A percentile compares a stretch with the other conserved stretches of the same genome.
phyloP scores from a whole-genome alignment of 2,329 filamentous ascomycete species.

The Sphaceloma murrayae region DNA sequence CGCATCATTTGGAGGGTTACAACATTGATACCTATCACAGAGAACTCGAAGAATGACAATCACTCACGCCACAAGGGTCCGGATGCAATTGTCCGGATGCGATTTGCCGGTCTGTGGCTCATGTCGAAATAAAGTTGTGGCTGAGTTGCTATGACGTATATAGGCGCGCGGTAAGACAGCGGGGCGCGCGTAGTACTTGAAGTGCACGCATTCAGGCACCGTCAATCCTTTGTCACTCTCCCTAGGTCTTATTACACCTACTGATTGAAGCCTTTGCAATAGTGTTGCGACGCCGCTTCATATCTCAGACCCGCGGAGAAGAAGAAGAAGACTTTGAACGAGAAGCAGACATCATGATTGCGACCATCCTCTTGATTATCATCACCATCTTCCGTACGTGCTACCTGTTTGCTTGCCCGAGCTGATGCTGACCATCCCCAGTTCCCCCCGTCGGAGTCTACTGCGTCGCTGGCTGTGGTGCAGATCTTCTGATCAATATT shows the following conservation, averaged over 20 bases:
- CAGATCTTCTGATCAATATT: constrained; percentile 41
- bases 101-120: no score
- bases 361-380: constrained; percentile 35
- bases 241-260: not conserved
- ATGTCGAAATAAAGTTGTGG: no score
- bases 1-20: no score
- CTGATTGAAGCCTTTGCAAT: not conserved
- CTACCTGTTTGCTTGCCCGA: not conserved
- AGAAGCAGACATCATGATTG: constrained; percentile 24
- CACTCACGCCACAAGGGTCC: no score
- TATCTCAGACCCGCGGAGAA: not conserved
- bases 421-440: constrained; percentile 20
- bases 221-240: not conserved
- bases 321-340: constrained; percentile 6
- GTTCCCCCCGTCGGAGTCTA: constrained; percentile 43
- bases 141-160: no score
- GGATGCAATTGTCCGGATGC: no score
- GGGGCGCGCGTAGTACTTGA: constrained; percentile 8
- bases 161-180: not conserved
- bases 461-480: constrained; percentile 41
- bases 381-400: constrained; percentile 37
- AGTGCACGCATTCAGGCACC: no score
- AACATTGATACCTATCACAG: no score
- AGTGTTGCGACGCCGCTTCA: not conserved
- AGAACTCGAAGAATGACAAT: no score